Conservation (phyloP, 306 rosid genomes). For the Senna tora region DNA sequence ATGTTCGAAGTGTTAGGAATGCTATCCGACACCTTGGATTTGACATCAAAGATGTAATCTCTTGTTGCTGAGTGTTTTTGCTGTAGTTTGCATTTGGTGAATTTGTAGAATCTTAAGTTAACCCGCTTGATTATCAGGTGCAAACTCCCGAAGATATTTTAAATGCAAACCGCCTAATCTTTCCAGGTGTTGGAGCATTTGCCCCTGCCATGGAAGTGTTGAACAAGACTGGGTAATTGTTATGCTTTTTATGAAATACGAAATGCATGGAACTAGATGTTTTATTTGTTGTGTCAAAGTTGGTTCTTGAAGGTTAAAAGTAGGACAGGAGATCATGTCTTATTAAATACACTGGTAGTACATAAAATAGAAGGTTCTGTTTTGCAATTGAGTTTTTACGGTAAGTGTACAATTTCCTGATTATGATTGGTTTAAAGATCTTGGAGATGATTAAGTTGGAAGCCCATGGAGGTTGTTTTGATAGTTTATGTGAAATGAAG, state of each 20-base stretch:
- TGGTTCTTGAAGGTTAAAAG: conserved; percentile 9
- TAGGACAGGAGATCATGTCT: not conserved
- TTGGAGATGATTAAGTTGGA: conserved; percentile 1
- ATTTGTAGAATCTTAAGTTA: conserved; percentile 5
- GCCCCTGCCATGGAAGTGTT: conserved; percentile 92
- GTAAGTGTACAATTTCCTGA: not conserved
- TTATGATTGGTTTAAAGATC: not conserved
- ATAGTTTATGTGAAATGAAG: not conserved
- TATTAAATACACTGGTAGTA: not conserved
- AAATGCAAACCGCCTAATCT: conserved; percentile 71
- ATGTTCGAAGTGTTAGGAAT: conserved; percentile 88
- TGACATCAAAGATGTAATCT: conserved; percentile 79
- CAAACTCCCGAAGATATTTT: conserved; percentile 81
- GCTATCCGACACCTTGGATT: conserved; percentile 85
- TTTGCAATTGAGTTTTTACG: conserved; percentile 17
- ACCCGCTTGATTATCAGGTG: conserved; percentile 54
- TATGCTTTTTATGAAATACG: not conserved
- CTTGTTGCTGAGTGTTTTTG: not conserved
- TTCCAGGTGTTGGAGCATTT: conserved; percentile 98
- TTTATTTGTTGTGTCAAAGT: conserved; percentile 25
- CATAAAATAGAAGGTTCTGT: not conserved
- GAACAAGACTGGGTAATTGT: conserved; percentile 69
- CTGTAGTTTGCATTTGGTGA: not conserved
- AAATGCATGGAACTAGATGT: not conserved
- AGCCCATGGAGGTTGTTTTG: conserved; percentile 6